phyloP scores from a whole-genome alignment of 371 early-diverging fungal species.

The Mortierella sp. region DNA sequence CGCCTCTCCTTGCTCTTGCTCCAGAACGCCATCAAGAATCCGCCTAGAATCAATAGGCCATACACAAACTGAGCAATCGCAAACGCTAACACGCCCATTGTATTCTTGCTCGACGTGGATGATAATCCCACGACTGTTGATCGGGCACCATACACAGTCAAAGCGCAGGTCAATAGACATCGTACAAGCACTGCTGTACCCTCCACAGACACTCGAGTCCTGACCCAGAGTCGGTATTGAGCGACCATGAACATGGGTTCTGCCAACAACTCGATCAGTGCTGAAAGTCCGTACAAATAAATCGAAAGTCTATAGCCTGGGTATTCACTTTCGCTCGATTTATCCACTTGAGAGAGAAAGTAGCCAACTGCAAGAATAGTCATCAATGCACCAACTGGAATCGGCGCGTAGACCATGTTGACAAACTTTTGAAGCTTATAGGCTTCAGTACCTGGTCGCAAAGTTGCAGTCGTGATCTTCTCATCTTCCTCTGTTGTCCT shows the following conservation, averaged over 20 bases:
- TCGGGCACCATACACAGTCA: conserved; percentile 68
- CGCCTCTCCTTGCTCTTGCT: conserved; percentile 55
- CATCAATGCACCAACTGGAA: conserved; percentile 70
- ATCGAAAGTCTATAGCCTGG: conserved; percentile 66
- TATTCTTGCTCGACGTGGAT: conserved; percentile 37
- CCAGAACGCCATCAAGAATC: conserved; percentile 68
- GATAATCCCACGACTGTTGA: neutral
- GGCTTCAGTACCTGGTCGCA: conserved; percentile 27
- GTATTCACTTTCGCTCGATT: conserved; percentile 37
- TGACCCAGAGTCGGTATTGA: conserved; percentile 79
- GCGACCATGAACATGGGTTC: conserved; percentile 90
- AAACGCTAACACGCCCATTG: conserved; percentile 79
- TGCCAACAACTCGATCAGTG: conserved; percentile 79
- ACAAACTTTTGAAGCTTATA: conserved; percentile 69
- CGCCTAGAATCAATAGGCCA: conserved; percentile 65
- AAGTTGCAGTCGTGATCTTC: neutral
- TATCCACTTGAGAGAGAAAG: conserved; percentile 60
- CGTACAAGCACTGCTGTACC: conserved; percentile 82
- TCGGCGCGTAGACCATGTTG: conserved; percentile 84
- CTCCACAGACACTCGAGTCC: conserved; percentile 84
- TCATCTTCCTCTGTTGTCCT: neutral
- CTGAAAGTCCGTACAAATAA: conserved; percentile 76
- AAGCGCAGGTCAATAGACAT: conserved; percentile 75
- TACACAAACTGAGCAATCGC: conserved; percentile 82
- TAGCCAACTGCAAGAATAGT: conserved; percentile 66